Conservation (phyloP, 306 rosid species). For the Lablab purpureus region DNA sequence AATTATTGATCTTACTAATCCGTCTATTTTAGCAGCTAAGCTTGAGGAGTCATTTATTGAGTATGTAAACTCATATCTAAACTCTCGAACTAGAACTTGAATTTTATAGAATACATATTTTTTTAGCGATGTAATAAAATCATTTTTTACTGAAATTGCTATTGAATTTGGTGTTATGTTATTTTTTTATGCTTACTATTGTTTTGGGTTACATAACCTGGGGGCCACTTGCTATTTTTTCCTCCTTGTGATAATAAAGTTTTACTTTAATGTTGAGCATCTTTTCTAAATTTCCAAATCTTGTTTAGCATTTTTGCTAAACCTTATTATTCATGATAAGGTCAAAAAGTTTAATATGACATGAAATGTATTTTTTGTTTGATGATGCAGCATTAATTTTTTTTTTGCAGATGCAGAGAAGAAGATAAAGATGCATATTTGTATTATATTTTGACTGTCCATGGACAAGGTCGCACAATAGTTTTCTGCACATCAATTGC, state of each 20-base stretch:
- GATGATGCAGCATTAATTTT: constrained; percentile 29
- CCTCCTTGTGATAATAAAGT: constrained; percentile 23
- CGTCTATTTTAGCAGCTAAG: constrained; percentile 75
- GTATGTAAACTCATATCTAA: constrained; percentile 61
- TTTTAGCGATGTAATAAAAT: background rate
- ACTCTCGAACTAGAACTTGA: constrained; percentile 34
- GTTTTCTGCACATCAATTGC: constrained; percentile 93
- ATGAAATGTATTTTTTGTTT: constrained; percentile 24
- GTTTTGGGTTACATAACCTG: constrained; percentile 2
- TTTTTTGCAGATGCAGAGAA: constrained; percentile 82
- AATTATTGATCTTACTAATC: constrained; percentile 84
- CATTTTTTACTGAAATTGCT: background rate
- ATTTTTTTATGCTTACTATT: background rate
- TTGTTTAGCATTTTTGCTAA: constrained; percentile 38
- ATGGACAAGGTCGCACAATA: constrained; percentile 91
- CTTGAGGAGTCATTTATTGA: constrained; percentile 94
- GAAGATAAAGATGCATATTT: constrained; percentile 93
- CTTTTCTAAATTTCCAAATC: constrained; percentile 35
- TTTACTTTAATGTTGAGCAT: constrained; percentile 17
- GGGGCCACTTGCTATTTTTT: constrained; percentile 25
- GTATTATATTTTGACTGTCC: constrained; percentile 85
- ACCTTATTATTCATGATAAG: constrained; percentile 27
- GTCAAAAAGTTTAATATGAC: constrained; percentile 27
- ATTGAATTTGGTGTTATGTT: constrained; percentile 9
- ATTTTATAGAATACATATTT: constrained; percentile 11